A percentile compares a stretch with the other conserved stretches of the same genome.
Evolutionary conservation across 2,329 filamentous ascomycete genomes (phyloP).

Genomic region (Diaporthe citri): DNA sequence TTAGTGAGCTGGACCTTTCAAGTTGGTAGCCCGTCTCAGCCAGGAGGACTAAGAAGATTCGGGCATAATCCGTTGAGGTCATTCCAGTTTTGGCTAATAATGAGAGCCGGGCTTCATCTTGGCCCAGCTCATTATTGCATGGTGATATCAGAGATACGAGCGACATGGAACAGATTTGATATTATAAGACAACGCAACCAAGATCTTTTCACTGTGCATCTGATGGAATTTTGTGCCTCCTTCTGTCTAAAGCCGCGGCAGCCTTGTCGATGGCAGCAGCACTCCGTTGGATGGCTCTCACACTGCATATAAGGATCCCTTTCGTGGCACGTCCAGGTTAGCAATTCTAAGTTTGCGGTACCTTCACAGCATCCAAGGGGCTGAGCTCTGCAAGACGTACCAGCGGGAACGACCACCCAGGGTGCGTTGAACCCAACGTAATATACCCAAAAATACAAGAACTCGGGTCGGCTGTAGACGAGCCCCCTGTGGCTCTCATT

Average conservation of each 20-base stretch:
- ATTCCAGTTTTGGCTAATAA: neutral
- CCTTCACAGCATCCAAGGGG: neutral
- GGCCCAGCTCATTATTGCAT: neutral
- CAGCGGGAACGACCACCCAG: slow-evolving; percentile 68
- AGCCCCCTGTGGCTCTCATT: slow-evolving; percentile 60
- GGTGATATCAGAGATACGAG: neutral
- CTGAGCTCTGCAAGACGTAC: slow-evolving; percentile 54
- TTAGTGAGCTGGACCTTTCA: neutral
- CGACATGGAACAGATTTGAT: neutral
- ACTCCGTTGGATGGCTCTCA: slow-evolving; percentile 32
- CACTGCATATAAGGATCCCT: slow-evolving; percentile 33
- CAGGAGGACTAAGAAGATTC: neutral
- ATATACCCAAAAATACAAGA: slow-evolving; percentile 73
- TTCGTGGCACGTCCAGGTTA: neutral
- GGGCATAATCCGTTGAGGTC: neutral
- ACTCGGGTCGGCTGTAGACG: slow-evolving; percentile 69
- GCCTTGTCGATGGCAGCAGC: slow-evolving; percentile 33
- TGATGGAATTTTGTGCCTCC: neutral
- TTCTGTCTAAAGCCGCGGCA: slow-evolving; percentile 32
- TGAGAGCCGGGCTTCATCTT: no score
- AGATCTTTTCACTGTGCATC: neutral
- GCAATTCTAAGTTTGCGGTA: neutral
- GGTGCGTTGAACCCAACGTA: slow-evolving; percentile 72
- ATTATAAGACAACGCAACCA: neutral
- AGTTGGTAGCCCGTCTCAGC: neutral